phyloP scores from a whole-genome alignment of 108 stramenopile species.

The Nitzschia inconspicua region DNA sequence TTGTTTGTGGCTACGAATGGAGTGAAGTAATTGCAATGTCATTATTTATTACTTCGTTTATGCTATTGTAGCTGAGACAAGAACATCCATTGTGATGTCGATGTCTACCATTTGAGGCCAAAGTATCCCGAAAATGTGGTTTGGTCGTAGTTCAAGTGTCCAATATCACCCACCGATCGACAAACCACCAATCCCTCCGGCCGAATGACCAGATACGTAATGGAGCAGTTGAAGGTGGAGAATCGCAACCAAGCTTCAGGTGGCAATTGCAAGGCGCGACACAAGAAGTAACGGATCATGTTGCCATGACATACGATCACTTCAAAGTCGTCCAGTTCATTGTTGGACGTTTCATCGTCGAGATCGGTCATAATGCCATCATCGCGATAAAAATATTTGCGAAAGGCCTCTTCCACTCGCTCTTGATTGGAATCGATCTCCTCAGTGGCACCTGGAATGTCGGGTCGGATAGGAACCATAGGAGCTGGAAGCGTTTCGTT shows the following conservation, averaged over 20 bases:
- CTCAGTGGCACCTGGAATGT: conserved; percentile 34
- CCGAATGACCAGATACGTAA: conserved; percentile 83
- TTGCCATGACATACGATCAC: conserved; percentile 94
- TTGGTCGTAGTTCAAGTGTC: conserved; percentile 69
- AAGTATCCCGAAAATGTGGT: conserved; percentile 68
- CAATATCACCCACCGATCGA: conserved; percentile 86
- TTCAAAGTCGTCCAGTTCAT: conserved; percentile 77
- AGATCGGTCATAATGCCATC: background rate
- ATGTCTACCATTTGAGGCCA: conserved; percentile 83
- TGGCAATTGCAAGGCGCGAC: conserved; percentile 88
- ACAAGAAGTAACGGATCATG: conserved; percentile 91
- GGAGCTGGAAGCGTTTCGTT: conserved; percentile 85
- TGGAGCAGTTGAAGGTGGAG: conserved; percentile 84
- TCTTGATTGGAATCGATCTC: conserved; percentile 66
- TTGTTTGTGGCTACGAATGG: no score
- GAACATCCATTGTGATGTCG: no score
- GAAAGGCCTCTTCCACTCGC: conserved; percentile 86
- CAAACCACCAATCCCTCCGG: conserved; percentile 82
- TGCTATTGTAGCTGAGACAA: no score
- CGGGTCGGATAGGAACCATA: conserved; percentile 71
- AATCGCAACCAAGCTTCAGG: conserved; percentile 91
- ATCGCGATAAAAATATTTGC: conserved; percentile 83
- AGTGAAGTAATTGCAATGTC: no score
- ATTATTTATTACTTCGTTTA: no score
- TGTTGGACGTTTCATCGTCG: conserved; percentile 10